Conservation (phyloP, 208 protist species). For the Crithidia brevicula region DNA sequence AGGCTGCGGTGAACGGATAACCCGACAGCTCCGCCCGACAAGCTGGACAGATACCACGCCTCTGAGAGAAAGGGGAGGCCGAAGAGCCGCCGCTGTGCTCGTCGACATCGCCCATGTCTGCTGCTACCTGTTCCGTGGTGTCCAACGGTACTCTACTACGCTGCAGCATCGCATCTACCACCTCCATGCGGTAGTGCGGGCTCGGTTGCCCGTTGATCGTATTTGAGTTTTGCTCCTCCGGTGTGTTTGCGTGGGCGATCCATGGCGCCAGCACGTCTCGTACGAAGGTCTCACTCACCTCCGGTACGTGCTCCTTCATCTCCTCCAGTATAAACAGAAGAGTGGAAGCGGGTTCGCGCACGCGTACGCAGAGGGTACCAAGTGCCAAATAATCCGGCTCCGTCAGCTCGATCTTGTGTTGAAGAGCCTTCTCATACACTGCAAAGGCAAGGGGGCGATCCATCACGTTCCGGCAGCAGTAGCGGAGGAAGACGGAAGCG, state of each 20-base stretch:
- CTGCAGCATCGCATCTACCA: conserved; percentile 5
- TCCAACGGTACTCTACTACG: neutral
- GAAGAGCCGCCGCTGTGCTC: neutral
- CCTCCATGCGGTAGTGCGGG: neutral
- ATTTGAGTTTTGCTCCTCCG: neutral
- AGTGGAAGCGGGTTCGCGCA: conserved; percentile 45
- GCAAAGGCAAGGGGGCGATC: conserved; percentile 42
- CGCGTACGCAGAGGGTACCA: conserved; percentile 46
- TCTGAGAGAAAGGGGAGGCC: neutral
- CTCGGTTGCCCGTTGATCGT: neutral
- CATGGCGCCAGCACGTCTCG: conserved; percentile 57
- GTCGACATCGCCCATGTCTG: neutral
- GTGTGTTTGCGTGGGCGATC: conserved; percentile 12
- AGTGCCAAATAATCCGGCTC: conserved; percentile 55
- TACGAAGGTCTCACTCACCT: conserved; percentile 41
- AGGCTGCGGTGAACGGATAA: conserved; percentile 56
- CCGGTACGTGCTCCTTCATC: conserved; percentile 54
- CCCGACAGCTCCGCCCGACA: conserved; percentile 31
- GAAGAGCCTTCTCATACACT: conserved; percentile 46
- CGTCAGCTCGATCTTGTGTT: conserved; percentile 52
- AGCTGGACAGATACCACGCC: conserved; percentile 25
- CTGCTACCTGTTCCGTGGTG: neutral
- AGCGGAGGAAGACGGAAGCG: conserved; percentile 56
- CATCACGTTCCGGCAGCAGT: conserved; percentile 35
- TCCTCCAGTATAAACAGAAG: conserved; percentile 59